Percentiles rank a stretch among this genome's conserved stretches.
Conservation (phyloP, 495 filamentous ascomycete species). For the Ramalina intermedia region DNA sequence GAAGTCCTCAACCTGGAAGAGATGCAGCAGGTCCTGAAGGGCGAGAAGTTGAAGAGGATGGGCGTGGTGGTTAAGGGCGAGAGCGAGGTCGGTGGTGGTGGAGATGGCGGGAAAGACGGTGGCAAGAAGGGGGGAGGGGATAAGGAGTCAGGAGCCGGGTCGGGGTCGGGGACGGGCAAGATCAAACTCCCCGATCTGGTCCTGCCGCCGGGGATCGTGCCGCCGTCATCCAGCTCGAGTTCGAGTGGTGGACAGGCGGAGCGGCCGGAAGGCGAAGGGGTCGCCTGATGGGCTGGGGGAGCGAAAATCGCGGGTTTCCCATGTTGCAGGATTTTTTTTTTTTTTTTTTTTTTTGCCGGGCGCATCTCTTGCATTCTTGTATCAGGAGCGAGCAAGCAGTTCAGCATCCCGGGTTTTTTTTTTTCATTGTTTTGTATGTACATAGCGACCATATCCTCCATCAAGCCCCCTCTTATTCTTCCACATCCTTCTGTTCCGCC, state of each 20-base stretch:
- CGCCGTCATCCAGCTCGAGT: too few species aligned
- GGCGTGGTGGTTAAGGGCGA: conserved; percentile 26
- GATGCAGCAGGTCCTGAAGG: conserved; percentile 72
- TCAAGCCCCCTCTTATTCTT: too few species aligned
- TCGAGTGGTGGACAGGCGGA: not conserved
- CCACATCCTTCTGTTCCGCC: too few species aligned
- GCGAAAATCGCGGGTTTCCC: not conserved
- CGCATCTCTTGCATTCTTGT: too few species aligned
- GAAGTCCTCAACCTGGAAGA: conserved; percentile 80
- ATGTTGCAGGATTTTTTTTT: not conserved
- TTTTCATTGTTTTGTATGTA: too few species aligned
- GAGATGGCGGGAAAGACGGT: not conserved
- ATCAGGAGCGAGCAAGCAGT: too few species aligned
- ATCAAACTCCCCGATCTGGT: conserved; percentile 12
- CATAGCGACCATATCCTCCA: too few species aligned
- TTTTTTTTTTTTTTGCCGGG: not conserved
- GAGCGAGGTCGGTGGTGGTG: not conserved
- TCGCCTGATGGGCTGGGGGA: not conserved
- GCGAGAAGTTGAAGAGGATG: conserved; percentile 64
- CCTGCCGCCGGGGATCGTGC: conserved; percentile 10
- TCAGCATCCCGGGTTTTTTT: too few species aligned
- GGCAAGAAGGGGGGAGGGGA: conserved; percentile 57
- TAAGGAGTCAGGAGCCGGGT: conserved; percentile 32
- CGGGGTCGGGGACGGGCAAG: conserved; percentile 25
- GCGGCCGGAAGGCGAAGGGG: not conserved